Evolutionary conservation across 345 rosid genomes (phyloP).

Genomic region (Brassica carinata): DNA sequence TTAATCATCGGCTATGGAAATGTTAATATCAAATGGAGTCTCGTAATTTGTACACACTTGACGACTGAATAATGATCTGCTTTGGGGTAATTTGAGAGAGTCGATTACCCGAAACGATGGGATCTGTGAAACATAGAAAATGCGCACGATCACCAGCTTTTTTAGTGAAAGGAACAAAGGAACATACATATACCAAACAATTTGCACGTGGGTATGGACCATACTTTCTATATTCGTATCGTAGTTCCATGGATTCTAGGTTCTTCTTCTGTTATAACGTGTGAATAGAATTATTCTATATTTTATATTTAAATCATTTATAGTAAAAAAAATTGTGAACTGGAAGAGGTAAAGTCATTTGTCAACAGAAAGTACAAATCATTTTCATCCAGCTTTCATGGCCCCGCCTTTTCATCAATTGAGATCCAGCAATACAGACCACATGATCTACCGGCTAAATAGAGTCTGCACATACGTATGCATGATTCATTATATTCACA

Average conservation of each 20-base stretch:
- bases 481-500: neutral
- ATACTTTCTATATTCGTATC: neutral
- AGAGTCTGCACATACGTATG: neutral
- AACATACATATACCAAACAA: conserved; percentile 25
- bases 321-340: conserved; percentile 10
- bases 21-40: neutral
- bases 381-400: conserved; percentile 34
- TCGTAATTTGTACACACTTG: neutral
- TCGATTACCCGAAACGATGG: conserved; percentile 24
- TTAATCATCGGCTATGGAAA: neutral
- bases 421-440: conserved; percentile 22
- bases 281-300: conserved; percentile 13
- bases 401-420: neutral
- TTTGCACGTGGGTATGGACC: conserved; percentile 35
- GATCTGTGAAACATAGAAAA: conserved; percentile 8
- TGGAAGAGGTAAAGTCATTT: conserved; percentile 34
- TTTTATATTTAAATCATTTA: neutral
- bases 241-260: conserved; percentile 17
- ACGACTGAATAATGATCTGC: neutral
- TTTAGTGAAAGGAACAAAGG: conserved; percentile 18
- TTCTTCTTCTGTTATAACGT: conserved; percentile 13
- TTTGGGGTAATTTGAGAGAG: neutral
- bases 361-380: conserved; percentile 25
- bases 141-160: conserved; percentile 2
- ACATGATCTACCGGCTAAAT: conserved; percentile 6